Percentiles rank a stretch among this genome's conserved stretches.
Conservation (phyloP, 345 rosid species). For the Linum tenue region DNA sequence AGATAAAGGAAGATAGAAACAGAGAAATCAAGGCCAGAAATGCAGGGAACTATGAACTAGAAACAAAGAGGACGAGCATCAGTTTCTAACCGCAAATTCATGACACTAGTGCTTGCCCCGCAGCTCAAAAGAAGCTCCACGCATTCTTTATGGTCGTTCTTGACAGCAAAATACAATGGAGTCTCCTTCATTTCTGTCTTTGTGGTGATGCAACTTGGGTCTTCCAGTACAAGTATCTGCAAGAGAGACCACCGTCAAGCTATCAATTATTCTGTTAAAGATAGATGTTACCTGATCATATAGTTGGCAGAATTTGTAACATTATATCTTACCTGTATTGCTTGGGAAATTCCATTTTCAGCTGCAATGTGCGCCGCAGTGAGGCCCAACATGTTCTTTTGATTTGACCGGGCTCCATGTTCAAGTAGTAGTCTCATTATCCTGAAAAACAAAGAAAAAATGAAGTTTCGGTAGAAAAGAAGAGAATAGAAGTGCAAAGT, state of each 20-base stretch:
- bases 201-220: conserved; percentile 40
- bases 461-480: conserved; percentile 7
- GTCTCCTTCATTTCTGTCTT: conserved; percentile 67
- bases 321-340: conserved; percentile 45
- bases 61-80: conserved; percentile 7
- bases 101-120: conserved; percentile 65
- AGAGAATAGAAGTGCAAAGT: neutral
- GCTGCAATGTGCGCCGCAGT: conserved; percentile 72
- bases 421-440: conserved; percentile 49
- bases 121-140: conserved; percentile 56
- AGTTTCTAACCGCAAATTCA: conserved; percentile 62
- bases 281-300: neutral
- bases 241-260: conserved; percentile 15
- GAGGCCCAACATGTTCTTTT: conserved; percentile 57
- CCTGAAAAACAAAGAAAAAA: conserved; percentile 27
- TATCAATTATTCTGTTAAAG: conserved; percentile 8
- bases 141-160: conserved; percentile 56
- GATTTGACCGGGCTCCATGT: conserved; percentile 50
- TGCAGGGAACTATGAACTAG: neutral
- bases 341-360: conserved; percentile 58
- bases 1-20: neutral
- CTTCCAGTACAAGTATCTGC: conserved; percentile 44
- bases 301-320: neutral
- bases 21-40: neutral
- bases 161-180: conserved; percentile 72